Conservation (phyloP, 2,329 filamentous ascomycete genomes). For the Sporothrix globosa region DNA sequence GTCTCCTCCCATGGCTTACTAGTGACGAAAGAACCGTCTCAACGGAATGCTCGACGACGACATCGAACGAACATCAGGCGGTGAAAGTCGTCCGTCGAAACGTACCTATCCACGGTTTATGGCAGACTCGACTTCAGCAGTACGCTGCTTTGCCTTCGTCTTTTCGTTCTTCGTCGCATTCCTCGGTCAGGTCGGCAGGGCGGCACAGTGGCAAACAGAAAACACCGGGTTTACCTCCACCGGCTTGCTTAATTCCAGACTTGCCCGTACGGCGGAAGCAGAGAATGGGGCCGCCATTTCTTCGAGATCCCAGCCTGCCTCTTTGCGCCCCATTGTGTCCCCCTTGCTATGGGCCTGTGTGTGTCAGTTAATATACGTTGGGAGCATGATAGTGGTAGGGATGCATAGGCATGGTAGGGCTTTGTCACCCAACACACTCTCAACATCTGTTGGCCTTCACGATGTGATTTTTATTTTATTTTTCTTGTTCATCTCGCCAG, state of each 20-base stretch:
- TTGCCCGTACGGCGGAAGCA: background rate
- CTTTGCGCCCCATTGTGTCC: background rate
- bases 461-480: background rate
- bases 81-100: no score
- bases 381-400: background rate
- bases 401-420: background rate
- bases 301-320: slow-evolving; percentile 5
- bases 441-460: background rate
- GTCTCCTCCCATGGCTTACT: background rate
- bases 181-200: slow-evolving; percentile 16
- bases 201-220: slow-evolving; percentile 5
- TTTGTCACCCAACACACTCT: background rate
- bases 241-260: background rate
- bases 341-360: background rate
- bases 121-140: background rate
- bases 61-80: no score
- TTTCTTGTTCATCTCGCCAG: background rate
- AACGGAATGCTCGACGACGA: no score
- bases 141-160: background rate
- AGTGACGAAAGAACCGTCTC: background rate
- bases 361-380: slow-evolving; percentile 16
- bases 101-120: no score
- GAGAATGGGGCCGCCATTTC: slow-evolving; percentile 11
- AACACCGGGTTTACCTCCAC: background rate
- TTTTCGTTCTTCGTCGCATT: background rate